Base-by-base conservation (phyloP, 225 moss, liverwort and hornwort genomes). In the Bryum argenteum region DNA sequence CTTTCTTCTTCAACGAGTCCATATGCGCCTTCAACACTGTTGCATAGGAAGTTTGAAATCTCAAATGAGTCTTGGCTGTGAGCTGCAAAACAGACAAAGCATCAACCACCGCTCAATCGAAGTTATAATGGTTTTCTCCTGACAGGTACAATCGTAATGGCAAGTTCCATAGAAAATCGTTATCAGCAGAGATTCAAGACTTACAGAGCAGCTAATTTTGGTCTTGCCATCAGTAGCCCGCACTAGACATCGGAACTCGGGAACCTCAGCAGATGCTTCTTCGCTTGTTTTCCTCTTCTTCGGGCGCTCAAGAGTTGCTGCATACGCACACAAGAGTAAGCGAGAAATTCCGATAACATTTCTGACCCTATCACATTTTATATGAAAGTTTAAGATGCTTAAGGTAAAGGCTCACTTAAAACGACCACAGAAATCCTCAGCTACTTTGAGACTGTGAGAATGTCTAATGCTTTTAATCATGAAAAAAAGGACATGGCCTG, bases 1-100 rank as follows among this genome's bases (percentile, higher is more conserved):
- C 84, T 73, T 81, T 88, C 73, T 85, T 89, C 80, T 82, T 89
- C 43, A 93, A 82, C 47, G 89, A 73, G 67, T 89, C 87, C 89
- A 89, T 84, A 60, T 89, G 91, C 37, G 89, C 89, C 67, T 84
- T 90, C 79, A 93, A 75, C 55, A 88, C 84, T 17, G 87, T 91
- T 2, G 82, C 84, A 72, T 88, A 88, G 7, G 87, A 87, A 60
- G 82, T 87, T 39, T 89, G 84, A 71, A 93, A 89, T 26, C 89
- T 84, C 54, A 85, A 85, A 50, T 86, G 84, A 79, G 83, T 85
- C 70, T 89, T 89, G 40, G 76, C 80, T 47, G 91, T 84, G 18
- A 93, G 67, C 85, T 87, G 81, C 83, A 80, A 43, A 60, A 71
- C 53, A 63, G 28, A 42, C 23, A 20, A 63, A 48, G 17, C 38